phyloP scores from a whole-genome alignment of 2,329 filamentous ascomycete species.

The Alternaria triticina region DNA sequence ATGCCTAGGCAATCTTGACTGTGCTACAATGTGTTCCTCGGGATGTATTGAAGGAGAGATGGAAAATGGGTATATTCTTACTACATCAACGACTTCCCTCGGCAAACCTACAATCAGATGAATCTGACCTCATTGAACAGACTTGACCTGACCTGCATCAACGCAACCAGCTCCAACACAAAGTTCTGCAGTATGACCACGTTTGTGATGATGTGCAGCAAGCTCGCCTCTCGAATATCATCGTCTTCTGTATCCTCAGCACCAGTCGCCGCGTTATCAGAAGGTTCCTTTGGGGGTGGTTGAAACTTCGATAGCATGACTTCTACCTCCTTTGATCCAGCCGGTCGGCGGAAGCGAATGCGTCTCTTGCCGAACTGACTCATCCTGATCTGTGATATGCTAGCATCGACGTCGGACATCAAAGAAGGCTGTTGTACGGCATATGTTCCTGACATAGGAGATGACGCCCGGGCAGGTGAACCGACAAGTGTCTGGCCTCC shows the following conservation, averaged over 20 bases:
- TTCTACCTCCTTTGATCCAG: constrained; percentile 35
- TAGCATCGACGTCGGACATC: constrained; percentile 44
- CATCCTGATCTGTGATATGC: constrained; percentile 37
- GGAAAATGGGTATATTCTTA: constrained; percentile 31
- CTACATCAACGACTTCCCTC: constrained; percentile 9
- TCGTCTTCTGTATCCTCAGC: constrained; percentile 29
- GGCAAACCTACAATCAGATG: constrained; percentile 26
- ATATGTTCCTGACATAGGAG: constrained; percentile 38
- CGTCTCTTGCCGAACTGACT: constrained; percentile 43
- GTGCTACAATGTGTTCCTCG: not conserved
- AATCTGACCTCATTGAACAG: constrained; percentile 56
- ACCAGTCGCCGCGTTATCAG: constrained; percentile 22
- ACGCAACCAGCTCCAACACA: constrained; percentile 55
- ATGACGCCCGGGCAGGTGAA: constrained; percentile 37
- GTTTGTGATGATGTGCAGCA: constrained; percentile 59
- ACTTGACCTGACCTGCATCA: constrained; percentile 57
- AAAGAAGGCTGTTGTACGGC: constrained; percentile 40
- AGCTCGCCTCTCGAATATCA: constrained; percentile 50
- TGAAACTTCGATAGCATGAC: constrained; percentile 46
- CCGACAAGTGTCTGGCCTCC: constrained; percentile 37
- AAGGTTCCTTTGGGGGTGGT: constrained; percentile 39
- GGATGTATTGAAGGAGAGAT: constrained; percentile 16
- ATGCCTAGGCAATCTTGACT: not conserved
- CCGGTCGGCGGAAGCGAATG: constrained; percentile 41
- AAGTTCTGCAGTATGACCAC: constrained; percentile 59